A percentile compares a stretch with the other conserved stretches of the same genome.
Evolutionary conservation across 208 protist species (phyloP).

Genomic region (Wallacemonas sp.): DNA sequence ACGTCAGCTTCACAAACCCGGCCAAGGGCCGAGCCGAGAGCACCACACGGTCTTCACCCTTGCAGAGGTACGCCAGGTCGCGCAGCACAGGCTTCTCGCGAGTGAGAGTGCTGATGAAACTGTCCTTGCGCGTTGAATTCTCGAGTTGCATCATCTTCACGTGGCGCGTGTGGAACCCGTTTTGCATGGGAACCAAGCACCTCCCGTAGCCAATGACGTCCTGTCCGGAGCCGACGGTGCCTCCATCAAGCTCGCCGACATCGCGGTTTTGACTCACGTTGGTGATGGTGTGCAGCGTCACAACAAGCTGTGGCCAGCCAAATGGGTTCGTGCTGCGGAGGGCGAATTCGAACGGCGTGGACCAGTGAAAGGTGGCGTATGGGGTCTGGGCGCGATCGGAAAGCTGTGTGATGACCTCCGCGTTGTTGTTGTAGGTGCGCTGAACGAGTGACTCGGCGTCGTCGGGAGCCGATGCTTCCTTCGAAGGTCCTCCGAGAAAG

Average conservation of each 20-base stretch:
- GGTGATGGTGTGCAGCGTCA: constrained; percentile 77
- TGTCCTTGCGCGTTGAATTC: constrained; percentile 61
- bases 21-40: constrained; percentile 57
- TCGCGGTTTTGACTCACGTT: constrained; percentile 25
- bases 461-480: neutral
- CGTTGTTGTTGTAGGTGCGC: constrained; percentile 66
- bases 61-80: constrained; percentile 79
- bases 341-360: constrained; percentile 80
- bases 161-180: constrained; percentile 52
- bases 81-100: constrained; percentile 68
- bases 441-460: constrained; percentile 34
- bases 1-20: constrained; percentile 63
- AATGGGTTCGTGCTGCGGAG: constrained; percentile 80
- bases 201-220: constrained; percentile 72
- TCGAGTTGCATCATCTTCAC: constrained; percentile 78
- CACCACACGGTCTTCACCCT: constrained; percentile 77
- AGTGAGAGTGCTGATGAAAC: constrained; percentile 57
- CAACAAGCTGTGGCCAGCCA: constrained; percentile 83
- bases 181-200: constrained; percentile 78
- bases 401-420: constrained; percentile 84
- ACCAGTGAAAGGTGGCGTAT: constrained; percentile 70
- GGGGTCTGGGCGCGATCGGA: constrained; percentile 55
- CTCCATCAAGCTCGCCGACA: constrained; percentile 32
- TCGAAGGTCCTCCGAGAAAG: constrained; percentile 28
- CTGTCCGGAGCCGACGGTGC: constrained; percentile 50